Conservation (phyloP, 768 basidiomycete species). For the Kondoa subrosea region DNA sequence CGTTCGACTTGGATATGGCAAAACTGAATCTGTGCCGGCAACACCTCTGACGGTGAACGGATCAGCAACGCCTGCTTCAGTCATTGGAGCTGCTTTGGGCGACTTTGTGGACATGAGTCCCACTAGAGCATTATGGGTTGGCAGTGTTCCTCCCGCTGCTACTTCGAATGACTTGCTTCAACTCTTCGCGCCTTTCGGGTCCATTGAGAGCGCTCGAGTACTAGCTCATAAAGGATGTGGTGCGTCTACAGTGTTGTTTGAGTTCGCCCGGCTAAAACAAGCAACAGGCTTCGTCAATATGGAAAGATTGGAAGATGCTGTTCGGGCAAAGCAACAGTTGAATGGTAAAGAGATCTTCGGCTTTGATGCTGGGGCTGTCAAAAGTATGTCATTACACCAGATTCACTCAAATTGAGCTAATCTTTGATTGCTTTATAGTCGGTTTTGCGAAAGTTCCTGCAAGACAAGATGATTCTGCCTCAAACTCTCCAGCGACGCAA, state of each 20-base stretch:
- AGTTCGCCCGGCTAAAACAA: slow-evolving; percentile 30
- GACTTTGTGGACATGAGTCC: slow-evolving; percentile 67
- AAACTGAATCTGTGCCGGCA: slow-evolving; percentile 87
- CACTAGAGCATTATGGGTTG: slow-evolving; percentile 92
- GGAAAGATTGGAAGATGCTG: slow-evolving; percentile 89
- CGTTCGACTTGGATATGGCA: slow-evolving; percentile 94
- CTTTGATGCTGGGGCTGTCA: slow-evolving; percentile 86
- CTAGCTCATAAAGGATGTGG: slow-evolving; percentile 96
- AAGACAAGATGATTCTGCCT: slow-evolving; percentile 38
- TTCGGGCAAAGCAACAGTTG: slow-evolving; percentile 81
- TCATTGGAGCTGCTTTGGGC: slow-evolving; percentile 6
- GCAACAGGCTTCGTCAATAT: slow-evolving; percentile 58
- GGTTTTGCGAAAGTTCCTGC: slow-evolving; percentile 39
- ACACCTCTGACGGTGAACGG: slow-evolving; percentile 52
- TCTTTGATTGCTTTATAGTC: slow-evolving; percentile 62
- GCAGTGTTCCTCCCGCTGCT: slow-evolving; percentile 85
- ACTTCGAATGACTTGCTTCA: slow-evolving; percentile 86
- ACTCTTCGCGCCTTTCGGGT: slow-evolving; percentile 92
- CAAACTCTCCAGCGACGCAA: slow-evolving; percentile 53
- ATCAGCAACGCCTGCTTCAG: neutral
- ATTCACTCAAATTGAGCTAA: slow-evolving; percentile 60
- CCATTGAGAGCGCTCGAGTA: slow-evolving; percentile 90
- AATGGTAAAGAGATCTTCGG: slow-evolving; percentile 93
- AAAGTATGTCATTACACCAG: slow-evolving; percentile 51
- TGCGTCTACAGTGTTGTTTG: slow-evolving; percentile 40